These are phyloP conservation scores for Coccomyxa sp. DNA, from an alignment of 139 green algal species.

Conservation along the genomic window DNA sequence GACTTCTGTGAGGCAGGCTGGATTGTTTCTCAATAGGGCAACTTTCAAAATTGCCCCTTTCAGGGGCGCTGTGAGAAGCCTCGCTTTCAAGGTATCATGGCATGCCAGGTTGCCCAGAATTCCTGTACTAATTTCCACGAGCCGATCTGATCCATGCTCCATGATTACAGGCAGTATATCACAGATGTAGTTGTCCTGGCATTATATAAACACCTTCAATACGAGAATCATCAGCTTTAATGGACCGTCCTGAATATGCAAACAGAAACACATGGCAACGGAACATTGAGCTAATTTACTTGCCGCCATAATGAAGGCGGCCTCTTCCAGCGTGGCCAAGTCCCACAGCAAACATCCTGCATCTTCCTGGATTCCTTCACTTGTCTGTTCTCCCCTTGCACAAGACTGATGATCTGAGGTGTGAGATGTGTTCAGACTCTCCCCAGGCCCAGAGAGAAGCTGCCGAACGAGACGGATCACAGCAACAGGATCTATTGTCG, in stretches of 20 bases:
- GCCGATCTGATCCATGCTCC: background rate
- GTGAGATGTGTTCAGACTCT: too few relatives aligned
- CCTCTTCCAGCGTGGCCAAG: background rate
- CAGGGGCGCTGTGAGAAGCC: background rate
- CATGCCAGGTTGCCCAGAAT: background rate
- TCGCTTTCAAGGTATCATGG: background rate
- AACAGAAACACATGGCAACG: background rate
- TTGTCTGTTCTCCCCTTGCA: too few relatives aligned
- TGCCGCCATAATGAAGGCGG: background rate
- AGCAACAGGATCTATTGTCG: too few relatives aligned
- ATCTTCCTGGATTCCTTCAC: background rate
- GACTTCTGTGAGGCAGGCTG: background rate
- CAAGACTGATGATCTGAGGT: too few relatives aligned
- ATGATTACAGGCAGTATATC: background rate
- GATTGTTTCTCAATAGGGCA: background rate
- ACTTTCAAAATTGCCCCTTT: background rate
- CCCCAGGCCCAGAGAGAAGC: too few relatives aligned
- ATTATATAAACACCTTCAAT: background rate
- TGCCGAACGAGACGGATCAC: too few relatives aligned
- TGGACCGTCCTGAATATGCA: background rate
- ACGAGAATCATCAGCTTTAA: too few relatives aligned
- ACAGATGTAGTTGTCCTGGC: background rate
- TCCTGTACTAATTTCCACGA: background rate
- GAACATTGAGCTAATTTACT: background rate
- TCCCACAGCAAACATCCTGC: background rate